A percentile compares a stretch with the other conserved stretches of the same genome.
Conservation (phyloP, 169 alveolate species). For the Theileria luwenshuni region DNA sequence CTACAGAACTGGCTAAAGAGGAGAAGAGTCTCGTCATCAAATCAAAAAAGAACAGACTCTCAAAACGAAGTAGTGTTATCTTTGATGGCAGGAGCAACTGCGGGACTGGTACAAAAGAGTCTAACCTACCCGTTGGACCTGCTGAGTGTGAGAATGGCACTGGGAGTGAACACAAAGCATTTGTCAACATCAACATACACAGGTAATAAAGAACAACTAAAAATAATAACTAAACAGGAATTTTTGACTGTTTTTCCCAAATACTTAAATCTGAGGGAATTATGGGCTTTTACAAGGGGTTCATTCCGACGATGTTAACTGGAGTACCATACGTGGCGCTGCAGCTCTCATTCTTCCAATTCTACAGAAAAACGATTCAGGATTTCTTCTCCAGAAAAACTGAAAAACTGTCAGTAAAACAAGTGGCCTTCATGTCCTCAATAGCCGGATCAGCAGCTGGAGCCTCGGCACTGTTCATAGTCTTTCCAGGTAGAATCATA, state of each 20-base stretch:
- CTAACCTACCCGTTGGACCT: constrained; percentile 83
- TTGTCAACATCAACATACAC: constrained; percentile 46
- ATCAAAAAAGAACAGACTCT: constrained; percentile 13
- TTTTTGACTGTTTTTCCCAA: constrained; percentile 68
- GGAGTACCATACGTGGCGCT: constrained; percentile 87
- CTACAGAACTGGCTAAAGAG: constrained; percentile 32
- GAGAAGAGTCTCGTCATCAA: constrained; percentile 2
- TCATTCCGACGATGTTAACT: constrained; percentile 75
- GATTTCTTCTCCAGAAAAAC: constrained; percentile 2
- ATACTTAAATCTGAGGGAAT: constrained; percentile 81
- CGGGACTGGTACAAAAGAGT: constrained; percentile 83
- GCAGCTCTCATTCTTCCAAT: constrained; percentile 83
- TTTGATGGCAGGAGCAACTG: constrained; percentile 80
- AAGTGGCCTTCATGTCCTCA: constrained; percentile 64
- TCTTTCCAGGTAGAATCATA: constrained; percentile 65
- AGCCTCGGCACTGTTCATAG: constrained; percentile 60
- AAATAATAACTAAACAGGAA: constrained; percentile 50
- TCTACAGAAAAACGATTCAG: constrained; percentile 62
- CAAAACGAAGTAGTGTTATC: constrained; percentile 53
- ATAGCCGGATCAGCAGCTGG: constrained; percentile 70
- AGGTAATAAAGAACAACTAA: constrained; percentile 23
- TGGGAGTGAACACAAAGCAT: constrained; percentile 80
- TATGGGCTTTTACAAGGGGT: constrained; percentile 84
- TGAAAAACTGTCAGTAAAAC: constrained; percentile 47
- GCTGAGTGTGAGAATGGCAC: constrained; percentile 83